A percentile compares a stretch with the other conserved stretches of the same genome.
Evolutionary conservation across 2,329 filamentous ascomycete genomes (phyloP).

Genomic region (Stachybotrys echinatus): DNA sequence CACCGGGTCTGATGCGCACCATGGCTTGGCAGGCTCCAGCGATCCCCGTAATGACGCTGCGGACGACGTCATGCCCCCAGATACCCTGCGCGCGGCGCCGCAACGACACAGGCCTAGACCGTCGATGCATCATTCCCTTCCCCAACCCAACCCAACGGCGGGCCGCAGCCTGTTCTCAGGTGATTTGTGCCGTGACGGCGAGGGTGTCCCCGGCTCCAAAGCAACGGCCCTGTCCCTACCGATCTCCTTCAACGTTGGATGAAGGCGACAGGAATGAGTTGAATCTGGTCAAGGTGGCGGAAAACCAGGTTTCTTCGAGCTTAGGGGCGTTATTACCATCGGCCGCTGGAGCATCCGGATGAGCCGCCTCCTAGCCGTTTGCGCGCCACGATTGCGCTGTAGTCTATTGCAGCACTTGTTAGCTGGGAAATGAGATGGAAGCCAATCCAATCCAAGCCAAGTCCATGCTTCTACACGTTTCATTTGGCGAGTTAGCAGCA

Average conservation of each 20-base stretch:
- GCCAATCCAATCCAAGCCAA: no score
- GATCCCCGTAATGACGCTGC: conserved; percentile 20
- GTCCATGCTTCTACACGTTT: not conserved
- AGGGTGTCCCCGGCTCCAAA: not conserved
- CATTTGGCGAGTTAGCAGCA: no score
- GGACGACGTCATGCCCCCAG: conserved; percentile 18
- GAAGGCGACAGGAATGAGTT: no score
- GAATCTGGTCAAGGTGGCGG: no score
- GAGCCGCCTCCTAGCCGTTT: not conserved
- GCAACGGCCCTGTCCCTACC: not conserved
- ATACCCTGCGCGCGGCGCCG: conserved; percentile 1
- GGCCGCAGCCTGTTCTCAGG: not conserved
- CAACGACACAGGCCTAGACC: not conserved
- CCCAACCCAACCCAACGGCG: not conserved
- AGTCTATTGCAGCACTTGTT: no score
- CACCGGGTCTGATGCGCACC: not conserved
- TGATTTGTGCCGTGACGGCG: not conserved
- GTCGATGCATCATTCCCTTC: not conserved
- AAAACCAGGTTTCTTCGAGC: no score
- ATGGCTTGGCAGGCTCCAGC: conserved; percentile 1
- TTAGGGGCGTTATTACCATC: no score
- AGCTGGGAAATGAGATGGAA: no score
- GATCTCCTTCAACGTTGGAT: no score
- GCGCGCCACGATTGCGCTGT: no score
- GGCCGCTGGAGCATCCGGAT: no score